These are phyloP conservation scores for Patellifolia procumbens DNA, from an alignment of 179 eudicot genomes.

Conservation along the genomic window DNA sequence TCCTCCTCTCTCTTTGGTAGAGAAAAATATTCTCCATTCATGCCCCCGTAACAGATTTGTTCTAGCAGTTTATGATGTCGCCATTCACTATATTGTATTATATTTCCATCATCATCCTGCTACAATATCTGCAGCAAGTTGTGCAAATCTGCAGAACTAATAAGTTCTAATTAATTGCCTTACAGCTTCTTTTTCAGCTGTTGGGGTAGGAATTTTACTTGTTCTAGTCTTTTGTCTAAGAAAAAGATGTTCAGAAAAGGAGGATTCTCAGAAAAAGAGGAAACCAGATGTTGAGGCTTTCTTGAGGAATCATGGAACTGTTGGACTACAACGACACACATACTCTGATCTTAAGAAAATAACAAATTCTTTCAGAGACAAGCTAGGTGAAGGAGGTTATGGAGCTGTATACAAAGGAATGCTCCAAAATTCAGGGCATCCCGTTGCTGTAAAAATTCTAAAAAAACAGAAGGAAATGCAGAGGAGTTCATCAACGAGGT, in stretches of 20 bases:
- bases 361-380: constrained; percentile 39
- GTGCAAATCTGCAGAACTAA: neutral
- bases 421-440: constrained; percentile 20
- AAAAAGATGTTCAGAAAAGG: neutral
- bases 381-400: constrained; percentile 41
- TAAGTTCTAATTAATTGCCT: neutral
- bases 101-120: too few species aligned
- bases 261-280: neutral
- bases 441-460: constrained; percentile 39
- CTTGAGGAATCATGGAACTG: constrained; percentile 27
- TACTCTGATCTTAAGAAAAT: constrained; percentile 35
- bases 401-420: constrained; percentile 36
- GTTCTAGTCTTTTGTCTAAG: constrained; percentile 10
- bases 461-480: constrained; percentile 30
- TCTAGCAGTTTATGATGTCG: too few species aligned
- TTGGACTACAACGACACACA: constrained; percentile 29
- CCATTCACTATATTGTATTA: too few species aligned
- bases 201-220: constrained; percentile 7
- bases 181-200: constrained; percentile 28
- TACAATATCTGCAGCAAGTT: too few species aligned
- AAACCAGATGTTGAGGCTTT: constrained; percentile 33
- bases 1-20: too few species aligned
- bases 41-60: too few species aligned
- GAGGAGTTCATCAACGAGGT: constrained; percentile 46
- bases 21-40: too few species aligned